Percentiles rank a stretch among this genome's conserved stretches.
Evolutionary conservation across 306 rosid genomes (phyloP).

Genomic region (Prunus mira): DNA sequence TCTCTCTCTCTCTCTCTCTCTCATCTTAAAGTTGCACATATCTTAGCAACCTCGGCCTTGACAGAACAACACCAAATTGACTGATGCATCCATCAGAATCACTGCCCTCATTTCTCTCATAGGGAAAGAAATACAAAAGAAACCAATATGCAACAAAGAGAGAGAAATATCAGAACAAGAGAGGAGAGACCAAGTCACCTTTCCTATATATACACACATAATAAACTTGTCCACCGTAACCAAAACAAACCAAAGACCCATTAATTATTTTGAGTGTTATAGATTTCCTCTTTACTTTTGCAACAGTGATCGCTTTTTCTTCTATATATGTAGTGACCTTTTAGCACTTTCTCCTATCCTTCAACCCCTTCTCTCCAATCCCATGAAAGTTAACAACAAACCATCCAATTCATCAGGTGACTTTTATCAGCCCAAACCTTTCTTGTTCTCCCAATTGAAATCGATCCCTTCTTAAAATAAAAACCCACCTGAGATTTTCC

Average conservation of each 20-base stretch:
- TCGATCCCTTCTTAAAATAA: constrained; percentile 6
- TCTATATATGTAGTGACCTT: not conserved
- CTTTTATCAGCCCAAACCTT: not conserved
- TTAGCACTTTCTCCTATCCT: not conserved
- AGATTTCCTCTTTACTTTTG: not conserved
- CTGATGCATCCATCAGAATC: constrained; percentile 72
- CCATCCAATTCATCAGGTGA: not conserved
- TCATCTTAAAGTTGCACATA: constrained; percentile 11
- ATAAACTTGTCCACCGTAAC: not conserved
- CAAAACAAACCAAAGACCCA: not conserved
- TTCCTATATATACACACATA: too few relatives aligned
- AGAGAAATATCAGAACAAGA: not conserved
- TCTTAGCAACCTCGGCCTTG: constrained; percentile 89
- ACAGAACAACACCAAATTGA: constrained; percentile 86
- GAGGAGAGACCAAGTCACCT: not conserved
- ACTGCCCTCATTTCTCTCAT: constrained; percentile 23
- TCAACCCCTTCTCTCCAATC: not conserved
- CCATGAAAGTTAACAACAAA: not conserved
- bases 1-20: not conserved
- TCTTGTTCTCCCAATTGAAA: not conserved
- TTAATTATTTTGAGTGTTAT: constrained; percentile 21
- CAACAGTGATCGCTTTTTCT: constrained; percentile 3
- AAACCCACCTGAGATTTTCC: constrained; percentile 21
- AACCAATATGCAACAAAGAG: not conserved
- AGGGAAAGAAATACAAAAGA: constrained; percentile 7